Percentiles rank a stretch among this genome's conserved stretches.
Evolutionary conservation across 495 filamentous ascomycete species (phyloP).

Genomic region (Penicillium cosmopolitanum): DNA sequence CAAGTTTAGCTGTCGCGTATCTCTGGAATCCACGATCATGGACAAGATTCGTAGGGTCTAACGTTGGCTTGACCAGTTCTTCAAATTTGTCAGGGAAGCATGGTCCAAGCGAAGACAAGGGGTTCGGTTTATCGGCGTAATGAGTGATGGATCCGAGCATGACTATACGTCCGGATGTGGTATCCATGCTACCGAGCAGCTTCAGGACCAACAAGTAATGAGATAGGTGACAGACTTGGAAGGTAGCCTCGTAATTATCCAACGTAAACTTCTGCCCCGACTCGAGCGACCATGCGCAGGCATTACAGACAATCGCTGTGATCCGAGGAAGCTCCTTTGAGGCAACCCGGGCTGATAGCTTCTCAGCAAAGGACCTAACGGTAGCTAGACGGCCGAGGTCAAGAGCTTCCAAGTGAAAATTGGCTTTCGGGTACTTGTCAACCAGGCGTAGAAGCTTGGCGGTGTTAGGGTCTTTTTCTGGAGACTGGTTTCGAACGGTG

Average conservation of each 20-base stretch:
- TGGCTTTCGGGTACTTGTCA: conserved; percentile 32
- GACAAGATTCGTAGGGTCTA: no score
- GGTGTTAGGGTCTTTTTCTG: conserved; percentile 45
- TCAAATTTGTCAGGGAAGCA: no score
- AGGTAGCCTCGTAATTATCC: conserved; percentile 48
- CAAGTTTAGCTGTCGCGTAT: no score
- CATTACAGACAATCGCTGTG: conserved; percentile 49
- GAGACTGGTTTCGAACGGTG: conserved; percentile 45
- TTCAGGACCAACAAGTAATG: conserved; percentile 48
- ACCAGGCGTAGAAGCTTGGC: conserved; percentile 39
- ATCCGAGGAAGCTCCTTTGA: conserved; percentile 40
- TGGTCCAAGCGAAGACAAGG: no score
- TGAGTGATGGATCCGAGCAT: not conserved
- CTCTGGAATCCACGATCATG: no score
- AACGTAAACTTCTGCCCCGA: conserved; percentile 37
- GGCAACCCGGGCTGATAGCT: conserved; percentile 27
- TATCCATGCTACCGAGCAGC: conserved; percentile 45
- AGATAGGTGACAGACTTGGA: conserved; percentile 49
- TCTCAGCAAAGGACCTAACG: conserved; percentile 43
- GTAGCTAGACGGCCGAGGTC: conserved; percentile 42
- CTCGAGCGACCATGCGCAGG: conserved; percentile 46
- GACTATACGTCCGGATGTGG: conserved; percentile 16
- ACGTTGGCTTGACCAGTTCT: no score
- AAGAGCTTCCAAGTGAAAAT: conserved; percentile 39
- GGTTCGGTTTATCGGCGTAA: no score